These are phyloP conservation scores for Aspergillus puulaauensis DNA, from an alignment of 2,329 filamentous ascomycete species.

Conservation along the genomic window DNA sequence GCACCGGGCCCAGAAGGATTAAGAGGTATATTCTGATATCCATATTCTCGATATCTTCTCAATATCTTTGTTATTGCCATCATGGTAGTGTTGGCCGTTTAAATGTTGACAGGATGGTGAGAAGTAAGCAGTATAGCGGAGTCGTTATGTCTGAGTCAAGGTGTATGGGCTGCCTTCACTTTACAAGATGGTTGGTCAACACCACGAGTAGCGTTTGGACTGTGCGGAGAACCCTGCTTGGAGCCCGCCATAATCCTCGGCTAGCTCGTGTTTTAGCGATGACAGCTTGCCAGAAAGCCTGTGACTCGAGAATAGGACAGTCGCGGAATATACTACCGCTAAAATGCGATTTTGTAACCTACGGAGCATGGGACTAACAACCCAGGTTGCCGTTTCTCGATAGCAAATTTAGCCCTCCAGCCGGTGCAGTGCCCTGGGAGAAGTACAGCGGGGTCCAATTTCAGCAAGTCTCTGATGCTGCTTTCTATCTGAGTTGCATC, in stretches of 20 bases:
- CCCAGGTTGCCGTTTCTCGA: constrained; percentile 53
- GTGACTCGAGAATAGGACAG: not conserved
- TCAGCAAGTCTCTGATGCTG: constrained; percentile 51
- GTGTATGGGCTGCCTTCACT: not conserved
- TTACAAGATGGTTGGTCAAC: not conserved
- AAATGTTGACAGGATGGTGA: not conserved
- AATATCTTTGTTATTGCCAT: not conserved
- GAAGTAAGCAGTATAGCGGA: not conserved
- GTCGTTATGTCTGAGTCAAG: not conserved
- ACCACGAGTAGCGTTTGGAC: not conserved
- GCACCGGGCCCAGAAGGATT: constrained; percentile 4
- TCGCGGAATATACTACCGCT: not conserved
- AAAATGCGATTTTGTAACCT: constrained; percentile 45
- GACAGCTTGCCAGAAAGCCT: not conserved
- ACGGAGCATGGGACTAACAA: constrained; percentile 52
- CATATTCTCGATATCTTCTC: not conserved
- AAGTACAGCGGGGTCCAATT: constrained; percentile 48
- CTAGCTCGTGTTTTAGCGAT: not conserved
- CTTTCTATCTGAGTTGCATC: constrained; percentile 44
- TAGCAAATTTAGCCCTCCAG: constrained; percentile 55
- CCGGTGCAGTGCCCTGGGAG: constrained; percentile 58
- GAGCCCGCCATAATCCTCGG: not conserved
- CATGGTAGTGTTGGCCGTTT: not conserved
- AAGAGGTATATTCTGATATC: not conserved
- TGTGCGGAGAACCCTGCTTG: constrained; percentile 3